Conservation (phyloP, 192 early-diverging fungal species). For the Allomyces macrogynus region DNA sequence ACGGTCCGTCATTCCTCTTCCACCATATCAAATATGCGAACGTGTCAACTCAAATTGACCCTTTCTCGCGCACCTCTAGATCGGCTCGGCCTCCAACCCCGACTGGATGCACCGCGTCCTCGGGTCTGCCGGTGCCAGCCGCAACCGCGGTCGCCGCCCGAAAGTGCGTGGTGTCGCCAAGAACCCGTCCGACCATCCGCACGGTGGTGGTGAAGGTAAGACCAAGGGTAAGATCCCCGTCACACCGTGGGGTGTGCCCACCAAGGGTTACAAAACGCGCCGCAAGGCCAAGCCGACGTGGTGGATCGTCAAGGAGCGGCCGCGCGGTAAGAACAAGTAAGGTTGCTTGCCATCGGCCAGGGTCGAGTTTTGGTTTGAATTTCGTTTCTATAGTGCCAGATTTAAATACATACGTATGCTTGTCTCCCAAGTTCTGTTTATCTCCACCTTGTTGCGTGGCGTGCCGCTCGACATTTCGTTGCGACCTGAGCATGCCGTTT, state of each 20-base stretch:
- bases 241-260: conserved; percentile 75
- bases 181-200: conserved; percentile 87
- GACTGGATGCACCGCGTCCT: conserved; percentile 69
- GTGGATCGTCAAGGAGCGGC: conserved; percentile 39
- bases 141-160: conserved; percentile 72
- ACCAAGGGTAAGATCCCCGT: conserved; percentile 72
- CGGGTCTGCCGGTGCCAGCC: conserved; percentile 72
- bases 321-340: conserved; percentile 3
- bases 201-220: conserved; percentile 89
- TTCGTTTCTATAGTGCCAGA: no score
- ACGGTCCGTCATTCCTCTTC: conserved; percentile 14
- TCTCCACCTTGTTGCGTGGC: no score
- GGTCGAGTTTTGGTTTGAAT: no score
- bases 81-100: conserved; percentile 74
- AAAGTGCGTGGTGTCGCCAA: conserved; percentile 88
- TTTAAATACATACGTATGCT: no score
- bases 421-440: no score
- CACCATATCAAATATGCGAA: no score
- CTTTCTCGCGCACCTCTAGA: conserved; percentile 6
- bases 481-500: no score
- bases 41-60: no score
- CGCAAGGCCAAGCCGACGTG: conserved; percentile 33
- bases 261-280: conserved; percentile 82
- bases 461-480: no score
- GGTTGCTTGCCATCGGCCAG: no score